Base-by-base conservation (phyloP, 148 eudicot genomes). In the Rheum nobile region DNA sequence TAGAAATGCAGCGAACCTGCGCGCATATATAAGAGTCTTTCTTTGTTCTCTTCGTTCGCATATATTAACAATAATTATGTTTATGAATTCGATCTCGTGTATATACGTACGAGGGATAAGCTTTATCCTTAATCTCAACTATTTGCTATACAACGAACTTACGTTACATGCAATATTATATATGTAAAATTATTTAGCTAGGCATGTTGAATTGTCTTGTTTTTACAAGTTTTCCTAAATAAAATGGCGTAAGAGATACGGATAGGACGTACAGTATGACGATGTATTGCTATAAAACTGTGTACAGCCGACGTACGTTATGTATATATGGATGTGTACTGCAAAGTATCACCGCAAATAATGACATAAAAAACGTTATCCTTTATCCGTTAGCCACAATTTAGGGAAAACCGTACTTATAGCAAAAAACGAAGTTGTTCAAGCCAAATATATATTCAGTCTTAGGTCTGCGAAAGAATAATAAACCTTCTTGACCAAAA, bases 1-100 rank as follows among this genome's bases (percentile, higher is more conserved):
- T 65, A n/a, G 38, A 65, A 32, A 65, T 65, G 69, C 39, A 59
- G 69, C 38, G 69, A 65, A 65, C 69, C 69, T 65, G 10, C n/a
- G n/a, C n/a, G n/a, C n/a, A n/a, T n/a, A n/a, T n/a, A n/a, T n/a
- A 48, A 17, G 28, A 52, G 16, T 29, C 34, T 28, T 16, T 29
- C 1, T 10, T 59, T 59, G 35, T 13, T 9, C 5, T 7, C 4
- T 21, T 24, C 12, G 19, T 29, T 29, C 34, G 2, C 19, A 0
- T 35, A 35, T n/a, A 35, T 35, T 1, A 35, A 1, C 4, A 35
- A 35, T 55, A 11, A 55, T 26, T 8, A 22, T 7, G 32, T 24
- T 24, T 55, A 26, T 55, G 14, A 7, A 8, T 0, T 8, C 46
- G 13, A 38, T 38, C 13, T 8, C 4, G 4, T 1, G 37, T 35